Percentiles rank a stretch among this genome's conserved stretches.
phyloP scores from a whole-genome alignment of 345 rosid genomes.

The Citropsis articulata region DNA sequence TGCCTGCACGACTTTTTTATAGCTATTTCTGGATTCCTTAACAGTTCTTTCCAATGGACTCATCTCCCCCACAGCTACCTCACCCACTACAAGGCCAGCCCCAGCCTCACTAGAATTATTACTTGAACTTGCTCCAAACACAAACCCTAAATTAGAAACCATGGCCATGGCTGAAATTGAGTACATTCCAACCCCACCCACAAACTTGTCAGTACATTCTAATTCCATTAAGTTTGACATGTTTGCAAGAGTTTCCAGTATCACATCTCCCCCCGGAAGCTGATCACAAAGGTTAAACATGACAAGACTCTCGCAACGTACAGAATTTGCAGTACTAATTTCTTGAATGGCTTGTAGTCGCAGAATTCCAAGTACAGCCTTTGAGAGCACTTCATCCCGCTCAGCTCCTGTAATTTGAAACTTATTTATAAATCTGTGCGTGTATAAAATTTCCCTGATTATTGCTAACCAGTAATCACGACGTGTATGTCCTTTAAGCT shows the following conservation, averaged over 20 bases:
- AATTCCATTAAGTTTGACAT: conserved; percentile 54
- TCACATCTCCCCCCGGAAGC: conserved; percentile 94
- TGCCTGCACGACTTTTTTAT: conserved; percentile 69
- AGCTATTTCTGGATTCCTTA: conserved; percentile 75
- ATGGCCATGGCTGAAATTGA: conserved; percentile 70
- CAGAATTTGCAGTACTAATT: conserved; percentile 35
- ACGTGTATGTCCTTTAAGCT: conserved; percentile 91
- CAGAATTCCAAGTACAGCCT: conserved; percentile 82
- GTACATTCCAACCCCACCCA: conserved; percentile 53
- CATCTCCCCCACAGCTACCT: conserved; percentile 82
- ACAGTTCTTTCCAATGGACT: conserved; percentile 75
- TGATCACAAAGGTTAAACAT: conserved; percentile 90
- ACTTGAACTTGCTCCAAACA: conserved; percentile 58
- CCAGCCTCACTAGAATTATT: conserved; percentile 44
- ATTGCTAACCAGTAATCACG: conserved; percentile 94
- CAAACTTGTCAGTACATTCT: conserved; percentile 39
- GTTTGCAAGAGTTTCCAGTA: conserved; percentile 83
- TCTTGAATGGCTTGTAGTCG: conserved; percentile 85
- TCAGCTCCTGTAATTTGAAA: conserved; percentile 62
- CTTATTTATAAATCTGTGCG: conserved; percentile 66
- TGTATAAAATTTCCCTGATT: conserved; percentile 69
- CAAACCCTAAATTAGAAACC: conserved; percentile 80
- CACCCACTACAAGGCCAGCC: conserved; percentile 66
- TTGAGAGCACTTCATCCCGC: conserved; percentile 73
- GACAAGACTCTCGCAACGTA: conserved; percentile 56